Percentiles rank a stretch among this genome's conserved stretches.
These are phyloP conservation scores for Eutypa lata DNA, from an alignment of 2,329 filamentous ascomycete species.

Conservation along the genomic window DNA sequence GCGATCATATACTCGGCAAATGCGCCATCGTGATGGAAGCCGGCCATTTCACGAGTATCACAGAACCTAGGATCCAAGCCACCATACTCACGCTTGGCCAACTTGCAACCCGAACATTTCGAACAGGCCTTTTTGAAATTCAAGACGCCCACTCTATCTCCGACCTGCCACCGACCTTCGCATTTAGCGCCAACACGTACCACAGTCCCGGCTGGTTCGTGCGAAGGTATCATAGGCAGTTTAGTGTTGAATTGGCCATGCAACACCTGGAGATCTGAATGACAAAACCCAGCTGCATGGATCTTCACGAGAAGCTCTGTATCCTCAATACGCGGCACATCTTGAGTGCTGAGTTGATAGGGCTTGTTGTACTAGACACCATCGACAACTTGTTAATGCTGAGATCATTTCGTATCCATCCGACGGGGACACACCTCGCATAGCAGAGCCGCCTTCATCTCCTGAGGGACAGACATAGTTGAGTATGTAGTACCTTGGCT, in stretches of 20 bases:
- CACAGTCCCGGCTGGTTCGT: slow-evolving; percentile 33
- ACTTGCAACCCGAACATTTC: slow-evolving; percentile 24
- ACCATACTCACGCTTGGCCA: slow-evolving; percentile 10
- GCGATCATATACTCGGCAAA: slow-evolving; percentile 33
- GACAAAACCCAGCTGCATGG: slow-evolving; percentile 34
- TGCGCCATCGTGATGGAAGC: slow-evolving; percentile 31
- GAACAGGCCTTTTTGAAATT: slow-evolving; percentile 33
- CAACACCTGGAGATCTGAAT: slow-evolving; percentile 33
- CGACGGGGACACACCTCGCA: neutral
- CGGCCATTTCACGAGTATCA: slow-evolving; percentile 28
- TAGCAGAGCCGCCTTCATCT: slow-evolving; percentile 2
- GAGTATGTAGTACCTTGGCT: neutral
- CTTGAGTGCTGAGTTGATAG: slow-evolving; percentile 19
- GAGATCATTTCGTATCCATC: neutral
- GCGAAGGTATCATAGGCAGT: slow-evolving; percentile 30
- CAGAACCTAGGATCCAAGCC: slow-evolving; percentile 29
- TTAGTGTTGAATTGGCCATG: slow-evolving; percentile 29
- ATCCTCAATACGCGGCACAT: slow-evolving; percentile 20
- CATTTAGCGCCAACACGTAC: slow-evolving; percentile 23
- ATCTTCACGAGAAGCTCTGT: slow-evolving; percentile 30
- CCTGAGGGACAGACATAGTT: neutral
- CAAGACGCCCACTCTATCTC: slow-evolving; percentile 33
- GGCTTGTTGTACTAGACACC: slow-evolving; percentile 25
- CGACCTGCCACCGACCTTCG: slow-evolving; percentile 21
- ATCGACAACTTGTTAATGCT: neutral